Base-by-base conservation (phyloP, 306 rosid species). In the Begonia peltatifolia region DNA sequence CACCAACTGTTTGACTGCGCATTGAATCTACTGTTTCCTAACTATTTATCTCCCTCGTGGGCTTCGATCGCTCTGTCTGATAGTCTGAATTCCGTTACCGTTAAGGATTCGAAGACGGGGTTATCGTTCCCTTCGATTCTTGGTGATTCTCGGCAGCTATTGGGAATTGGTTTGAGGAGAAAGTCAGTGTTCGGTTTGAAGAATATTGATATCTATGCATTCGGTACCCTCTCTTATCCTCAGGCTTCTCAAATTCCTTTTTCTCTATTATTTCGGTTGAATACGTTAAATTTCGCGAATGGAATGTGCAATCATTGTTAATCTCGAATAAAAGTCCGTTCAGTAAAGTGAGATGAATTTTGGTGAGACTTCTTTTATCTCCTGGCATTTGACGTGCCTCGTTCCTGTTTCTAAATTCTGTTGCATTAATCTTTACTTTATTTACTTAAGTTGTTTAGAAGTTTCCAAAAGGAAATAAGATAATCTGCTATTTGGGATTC, bases 151-250 rank as follows among this genome's bases (percentile, higher is more conserved):
- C 85, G 56, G 61, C 65, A 64, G 43, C 87, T 90, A 16, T 79
- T 80, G 8, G 95, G 97, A 41, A 79, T 83, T 75, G 97, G 97
- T 35, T 52, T 86, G 51, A 71, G 97, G 42, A 85, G 57, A 64
- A 90, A 90, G 74, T 53, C 71, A 52, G 10, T 90, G 41, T 68
- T 90, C 41, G 97, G 95, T 10, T 62, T 90, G 62, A 90, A 83
- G 78, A 85, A 83, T 69, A 83, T 90, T 62, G 81, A 86, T 66
- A 92, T 90, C 47, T 90, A 90, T 57, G 94, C 92, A 58, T 90
- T 66, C 59, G 97, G 95, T 90, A 76, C 53, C 17, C 42, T 2
- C 74, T 18, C 57, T 52, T 44, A 30, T 17, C 46, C 12, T 49
- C 53, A 25, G 9, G 23, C 43, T 13, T 1, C 12, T 6, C 16